Evolutionary conservation across 176 grass and related monocot genomes (phyloP).

Genomic region (Avena atlantica): DNA sequence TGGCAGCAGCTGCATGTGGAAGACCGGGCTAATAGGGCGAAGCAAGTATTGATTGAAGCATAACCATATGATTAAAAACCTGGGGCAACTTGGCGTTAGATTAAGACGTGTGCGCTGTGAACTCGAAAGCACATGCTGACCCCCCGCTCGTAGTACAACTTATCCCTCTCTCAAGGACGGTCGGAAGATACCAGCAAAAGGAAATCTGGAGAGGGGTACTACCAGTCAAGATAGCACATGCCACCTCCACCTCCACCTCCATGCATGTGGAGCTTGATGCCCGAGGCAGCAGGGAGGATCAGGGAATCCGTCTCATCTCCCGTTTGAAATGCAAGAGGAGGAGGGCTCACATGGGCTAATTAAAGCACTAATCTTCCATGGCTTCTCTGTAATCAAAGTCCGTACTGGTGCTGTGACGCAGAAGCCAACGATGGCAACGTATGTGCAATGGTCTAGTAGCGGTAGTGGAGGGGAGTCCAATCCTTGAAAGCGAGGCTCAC

Average conservation of each 20-base stretch:
- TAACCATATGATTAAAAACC: slow-evolving; percentile 26
- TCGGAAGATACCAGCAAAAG: slow-evolving; percentile 23
- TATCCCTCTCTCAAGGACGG: slow-evolving; percentile 6
- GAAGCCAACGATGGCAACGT: background rate
- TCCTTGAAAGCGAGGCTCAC: slow-evolving; percentile 43
- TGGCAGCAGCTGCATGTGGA: slow-evolving; percentile 30
- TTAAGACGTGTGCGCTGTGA: slow-evolving; percentile 22
- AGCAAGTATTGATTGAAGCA: slow-evolving; percentile 35
- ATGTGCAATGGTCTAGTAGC: background rate
- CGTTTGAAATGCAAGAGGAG: slow-evolving; percentile 5
- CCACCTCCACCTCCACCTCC: slow-evolving; percentile 20
- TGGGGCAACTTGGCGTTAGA: slow-evolving; percentile 12
- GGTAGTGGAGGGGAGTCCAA: slow-evolving; percentile 37
- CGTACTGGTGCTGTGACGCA: slow-evolving; percentile 37
- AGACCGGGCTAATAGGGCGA: background rate
- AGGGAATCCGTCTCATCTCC: slow-evolving; percentile 40
- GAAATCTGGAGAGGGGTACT: slow-evolving; percentile 47
- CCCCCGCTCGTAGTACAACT: background rate
- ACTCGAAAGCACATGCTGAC: slow-evolving; percentile 47
- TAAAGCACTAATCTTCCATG: slow-evolving; percentile 46
- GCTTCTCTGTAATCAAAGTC: slow-evolving; percentile 34
- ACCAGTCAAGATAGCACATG: slow-evolving; percentile 56
- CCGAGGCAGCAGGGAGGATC: slow-evolving; percentile 36
- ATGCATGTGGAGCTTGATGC: slow-evolving; percentile 50
- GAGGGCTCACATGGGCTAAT: slow-evolving; percentile 49